Evolutionary conservation across 495 filamentous ascomycete genomes (phyloP), one percentile per base, ranked within the genome.

Genomic region (Hyphodiscus hymeniophilus): DNA sequence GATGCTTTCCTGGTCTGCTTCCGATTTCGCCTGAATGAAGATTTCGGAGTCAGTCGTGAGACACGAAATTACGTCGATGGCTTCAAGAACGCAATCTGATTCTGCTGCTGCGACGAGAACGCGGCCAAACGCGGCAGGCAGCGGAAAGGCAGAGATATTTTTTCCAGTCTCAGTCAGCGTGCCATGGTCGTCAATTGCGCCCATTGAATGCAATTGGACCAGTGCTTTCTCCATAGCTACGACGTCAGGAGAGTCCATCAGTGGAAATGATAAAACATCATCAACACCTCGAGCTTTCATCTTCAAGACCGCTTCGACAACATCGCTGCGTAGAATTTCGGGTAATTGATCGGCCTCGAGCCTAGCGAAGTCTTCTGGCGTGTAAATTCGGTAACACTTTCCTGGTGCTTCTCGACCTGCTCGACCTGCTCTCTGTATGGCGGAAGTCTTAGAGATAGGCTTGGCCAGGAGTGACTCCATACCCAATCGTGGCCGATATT

Each of bases 281-380:
- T 87, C 74, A 7, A 94, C 79, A 0, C 91, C 92, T 28, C 89
- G 74, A 7, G 94, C 91, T 60, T 95, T 96, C 82, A 99, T 91
- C 1, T 82, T 94, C 13, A 99, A 68, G n/a, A 96, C 66, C 2
- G 89, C 84, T 41, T 85, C 80, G 18, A 87, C 76, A 1, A 97
- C 69, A 61, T 99, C 94, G 48, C 84, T 89, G 22, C 94, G 77
- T 8, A 97, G 70, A 10, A 99, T 96, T 61, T 97, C 94, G 0
- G 94, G 92, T 0, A 78, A 75, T 34, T 87, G 89, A 1, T 79
- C 74, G 34, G 84, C 74, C n/a, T 83, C 75, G 0, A 99, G 64
- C 0, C 63, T 63, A 7, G 76, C 58, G 65, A 88, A 97, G 4
- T 84, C 80, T 18, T 80, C 71, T 48, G 94, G 83, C 0, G 94